Conservation (phyloP, 805 yeast species). For the Metschnikowia kunwiensis region DNA sequence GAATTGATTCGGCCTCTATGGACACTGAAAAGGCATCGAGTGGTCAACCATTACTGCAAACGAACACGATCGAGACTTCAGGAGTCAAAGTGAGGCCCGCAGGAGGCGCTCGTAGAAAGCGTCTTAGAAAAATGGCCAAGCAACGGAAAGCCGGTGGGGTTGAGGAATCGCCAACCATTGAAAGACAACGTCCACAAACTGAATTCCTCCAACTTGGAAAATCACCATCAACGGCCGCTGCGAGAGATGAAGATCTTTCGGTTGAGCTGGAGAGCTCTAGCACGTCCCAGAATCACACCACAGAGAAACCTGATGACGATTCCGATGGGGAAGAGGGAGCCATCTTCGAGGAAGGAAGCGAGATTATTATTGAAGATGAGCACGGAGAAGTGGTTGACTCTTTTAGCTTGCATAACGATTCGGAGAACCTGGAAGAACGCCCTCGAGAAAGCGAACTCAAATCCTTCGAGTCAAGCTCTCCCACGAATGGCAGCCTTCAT, state of each 20-base stretch:
- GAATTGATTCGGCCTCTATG: constrained; percentile 59
- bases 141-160: constrained; percentile 27
- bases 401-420: constrained; percentile 27
- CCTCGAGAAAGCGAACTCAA: not conserved
- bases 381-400: constrained; percentile 77
- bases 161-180: constrained; percentile 15
- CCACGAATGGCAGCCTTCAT: constrained; percentile 32
- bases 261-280: constrained; percentile 4
- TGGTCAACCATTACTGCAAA: constrained; percentile 24
- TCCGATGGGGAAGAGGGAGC: constrained; percentile 19
- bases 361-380: constrained; percentile 74
- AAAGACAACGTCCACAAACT: constrained; percentile 36
- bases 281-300: not conserved
- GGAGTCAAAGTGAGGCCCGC: constrained; percentile 67
- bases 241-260: constrained; percentile 5
- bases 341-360: constrained; percentile 61
- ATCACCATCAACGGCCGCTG: constrained; percentile 18
- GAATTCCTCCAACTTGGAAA: constrained; percentile 42
- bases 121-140: constrained; percentile 32
- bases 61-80: constrained; percentile 55
- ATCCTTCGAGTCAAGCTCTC: not conserved
- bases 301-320: not conserved
- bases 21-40: constrained; percentile 14
- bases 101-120: constrained; percentile 66
- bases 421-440: not conserved